Base-by-base conservation (phyloP, 768 basidiomycete species). In the Tylopilus balloui region DNA sequence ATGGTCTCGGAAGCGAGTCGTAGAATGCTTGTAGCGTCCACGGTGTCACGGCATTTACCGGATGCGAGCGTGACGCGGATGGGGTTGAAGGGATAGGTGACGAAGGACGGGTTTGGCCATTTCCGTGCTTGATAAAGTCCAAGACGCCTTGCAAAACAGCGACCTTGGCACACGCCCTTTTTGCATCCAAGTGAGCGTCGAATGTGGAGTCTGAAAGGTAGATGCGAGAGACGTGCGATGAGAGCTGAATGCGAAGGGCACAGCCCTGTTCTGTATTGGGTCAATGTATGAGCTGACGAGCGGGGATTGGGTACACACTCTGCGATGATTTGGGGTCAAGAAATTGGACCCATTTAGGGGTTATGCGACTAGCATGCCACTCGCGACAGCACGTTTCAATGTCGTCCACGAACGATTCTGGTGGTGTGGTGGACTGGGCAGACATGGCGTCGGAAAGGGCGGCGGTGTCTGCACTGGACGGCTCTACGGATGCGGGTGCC, bases 1-100 rank as follows among this genome's bases (percentile, higher is more conserved):
- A 77, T 1, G 84, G 86, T 38, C 74, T 73, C 1, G 85, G 84
- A 38, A 88, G 75, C 13, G 77, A 63, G n/a, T 83, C 83, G 56
- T 77, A 84, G 62, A 81, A 87, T 1, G 65, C 64, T 51, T 83
- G 81, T 1, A 88, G 64, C 0, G 75, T 71, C 35, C 73, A 64
- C 3, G 68, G 65, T 15, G 53, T 48, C 19, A 48, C 58, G 31
- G 44, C 34, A 8, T 48, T 45, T 3, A 48, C 36, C 2, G 50
- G 45, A 21, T 45, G 45, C 3, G 47, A 34, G 2, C 45, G 51
- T 10, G 55, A 50, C 24, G 52, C 46, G 24, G 48, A 46, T 19
- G 40, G 24, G 29, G 37, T 14, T 10, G 50, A 24, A 1, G 45
- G 52, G 15, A 27, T 3, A 24, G 65, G 60, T 6, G 66, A 62